These are phyloP conservation scores for Phyllosticta paracitricarpa DNA, from an alignment of 2,329 filamentous ascomycete genomes.

Conservation along the genomic window DNA sequence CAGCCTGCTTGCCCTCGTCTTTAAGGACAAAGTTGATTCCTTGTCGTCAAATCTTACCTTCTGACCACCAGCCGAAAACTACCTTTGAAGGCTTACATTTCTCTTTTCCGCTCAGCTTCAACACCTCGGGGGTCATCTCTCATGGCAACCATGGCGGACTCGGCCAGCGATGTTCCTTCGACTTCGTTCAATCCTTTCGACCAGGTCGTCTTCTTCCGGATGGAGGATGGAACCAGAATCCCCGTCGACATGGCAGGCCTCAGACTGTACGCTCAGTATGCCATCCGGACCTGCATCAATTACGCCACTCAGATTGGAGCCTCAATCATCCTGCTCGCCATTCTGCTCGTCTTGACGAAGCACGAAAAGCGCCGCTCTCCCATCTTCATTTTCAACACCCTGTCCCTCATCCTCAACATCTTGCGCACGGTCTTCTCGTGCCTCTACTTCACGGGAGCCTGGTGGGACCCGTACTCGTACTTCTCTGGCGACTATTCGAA, in stretches of 20 bases:
- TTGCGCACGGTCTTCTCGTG: slow-evolving; percentile 49
- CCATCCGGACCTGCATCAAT: slow-evolving; percentile 46
- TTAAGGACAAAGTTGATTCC: not conserved
- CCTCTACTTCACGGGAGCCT: slow-evolving; percentile 51
- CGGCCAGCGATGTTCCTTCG: not conserved
- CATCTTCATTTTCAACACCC: slow-evolving; percentile 56
- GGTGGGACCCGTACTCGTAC: slow-evolving; percentile 50
- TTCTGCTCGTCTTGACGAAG: slow-evolving; percentile 59
- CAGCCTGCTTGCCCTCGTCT: not conserved
- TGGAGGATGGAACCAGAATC: slow-evolving; percentile 35
- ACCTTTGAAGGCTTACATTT: not conserved
- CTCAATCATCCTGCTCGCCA: slow-evolving; percentile 52
- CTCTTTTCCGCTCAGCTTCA: not conserved
- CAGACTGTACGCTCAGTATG: slow-evolving; percentile 38
- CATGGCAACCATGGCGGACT: not conserved
- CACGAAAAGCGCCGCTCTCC: slow-evolving; percentile 52
- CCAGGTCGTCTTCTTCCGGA: slow-evolving; percentile 41
- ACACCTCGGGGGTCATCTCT: not conserved
- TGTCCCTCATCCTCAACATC: slow-evolving; percentile 50
- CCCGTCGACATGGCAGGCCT: slow-evolving; percentile 34
- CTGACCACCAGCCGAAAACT: not conserved
- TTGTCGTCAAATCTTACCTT: not conserved
- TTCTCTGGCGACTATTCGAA: slow-evolving; percentile 45
- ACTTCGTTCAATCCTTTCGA: slow-evolving; percentile 37
- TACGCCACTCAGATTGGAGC: slow-evolving; percentile 64